These are phyloP conservation scores for Parsonsia alboflavescens DNA, from an alignment of 257 asterid species.

Conservation along the genomic window DNA sequence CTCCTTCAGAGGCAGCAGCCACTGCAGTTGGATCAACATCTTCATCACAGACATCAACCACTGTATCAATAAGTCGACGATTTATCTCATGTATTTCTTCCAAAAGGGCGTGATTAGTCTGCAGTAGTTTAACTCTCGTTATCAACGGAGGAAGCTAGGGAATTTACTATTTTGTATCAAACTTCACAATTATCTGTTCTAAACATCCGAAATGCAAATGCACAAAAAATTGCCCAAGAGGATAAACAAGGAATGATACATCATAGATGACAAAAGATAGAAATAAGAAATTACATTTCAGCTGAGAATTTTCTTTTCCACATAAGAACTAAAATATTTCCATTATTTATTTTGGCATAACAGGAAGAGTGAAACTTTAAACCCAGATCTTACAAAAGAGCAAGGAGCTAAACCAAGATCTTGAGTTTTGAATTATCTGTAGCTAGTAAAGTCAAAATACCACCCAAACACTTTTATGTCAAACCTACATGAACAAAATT, in stretches of 20 bases:
- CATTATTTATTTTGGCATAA: neutral
- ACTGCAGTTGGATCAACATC: slow-evolving; percentile 78
- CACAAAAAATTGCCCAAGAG: neutral
- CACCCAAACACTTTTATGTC: neutral
- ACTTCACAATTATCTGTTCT: neutral
- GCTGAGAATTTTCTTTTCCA: neutral
- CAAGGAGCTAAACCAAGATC: neutral
- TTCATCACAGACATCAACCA: slow-evolving; percentile 66
- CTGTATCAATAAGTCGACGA: slow-evolving; percentile 75
- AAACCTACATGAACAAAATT: neutral
- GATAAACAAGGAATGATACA: neutral
- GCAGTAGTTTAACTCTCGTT: slow-evolving; percentile 19
- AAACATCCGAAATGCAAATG: neutral
- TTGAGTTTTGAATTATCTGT: neutral
- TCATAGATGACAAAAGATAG: neutral
- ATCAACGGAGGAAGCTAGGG: slow-evolving; percentile 11
- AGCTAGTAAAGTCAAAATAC: neutral
- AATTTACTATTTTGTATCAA: neutral
- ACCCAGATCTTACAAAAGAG: neutral
- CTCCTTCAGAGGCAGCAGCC: slow-evolving; percentile 73
- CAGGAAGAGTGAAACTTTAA: neutral
- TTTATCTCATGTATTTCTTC: slow-evolving; percentile 85
- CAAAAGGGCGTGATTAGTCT: slow-evolving; percentile 81
- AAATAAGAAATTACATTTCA: neutral
- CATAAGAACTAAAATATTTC: neutral